Evolutionary conservation across 768 basidiomycete species (phyloP).

Genomic region (Russula dissimulans): DNA sequence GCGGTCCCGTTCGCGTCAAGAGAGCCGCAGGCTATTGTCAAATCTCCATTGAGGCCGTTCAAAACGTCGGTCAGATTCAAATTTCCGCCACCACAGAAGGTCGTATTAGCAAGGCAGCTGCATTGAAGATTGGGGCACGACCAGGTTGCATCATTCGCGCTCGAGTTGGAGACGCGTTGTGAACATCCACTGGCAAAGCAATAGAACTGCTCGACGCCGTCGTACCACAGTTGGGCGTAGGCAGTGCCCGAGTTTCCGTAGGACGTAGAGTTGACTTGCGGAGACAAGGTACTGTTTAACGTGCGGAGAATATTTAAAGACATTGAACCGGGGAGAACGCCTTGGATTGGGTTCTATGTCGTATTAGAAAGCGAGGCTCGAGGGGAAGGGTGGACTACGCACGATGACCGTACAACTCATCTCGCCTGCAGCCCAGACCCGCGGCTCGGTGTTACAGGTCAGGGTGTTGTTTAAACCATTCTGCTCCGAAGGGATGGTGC

Average conservation of each 20-base stretch:
- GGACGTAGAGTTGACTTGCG: constrained; percentile 50
- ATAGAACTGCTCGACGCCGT: constrained; percentile 82
- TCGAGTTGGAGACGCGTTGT: constrained; percentile 40
- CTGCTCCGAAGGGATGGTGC: constrained; percentile 18
- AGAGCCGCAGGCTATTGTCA: constrained; percentile 60
- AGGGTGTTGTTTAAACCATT: constrained; percentile 53
- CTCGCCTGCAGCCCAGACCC: constrained; percentile 70
- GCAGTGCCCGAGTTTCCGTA: constrained; percentile 45
- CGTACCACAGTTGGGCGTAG: constrained; percentile 69
- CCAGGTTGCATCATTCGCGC: constrained; percentile 45
- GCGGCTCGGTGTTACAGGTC: constrained; percentile 59
- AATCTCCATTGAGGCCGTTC: constrained; percentile 50
- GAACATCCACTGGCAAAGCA: constrained; percentile 65
- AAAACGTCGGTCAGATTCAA: constrained; percentile 52
- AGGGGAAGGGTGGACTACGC: neutral
- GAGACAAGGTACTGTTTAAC: constrained; percentile 58
- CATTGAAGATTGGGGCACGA: constrained; percentile 67
- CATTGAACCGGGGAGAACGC: constrained; percentile 59
- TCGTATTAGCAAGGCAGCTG: constrained; percentile 54
- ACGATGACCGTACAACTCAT: constrained; percentile 82
- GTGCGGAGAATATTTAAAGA: constrained; percentile 75
- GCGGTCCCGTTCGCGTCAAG: constrained; percentile 37
- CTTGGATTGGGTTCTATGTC: constrained; percentile 69
- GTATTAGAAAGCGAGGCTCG: neutral
- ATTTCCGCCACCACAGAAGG: constrained; percentile 61